Evolutionary conservation across 1,139 yeast genomes (phyloP).

Genomic region (Meyerozyma smithsonii): DNA sequence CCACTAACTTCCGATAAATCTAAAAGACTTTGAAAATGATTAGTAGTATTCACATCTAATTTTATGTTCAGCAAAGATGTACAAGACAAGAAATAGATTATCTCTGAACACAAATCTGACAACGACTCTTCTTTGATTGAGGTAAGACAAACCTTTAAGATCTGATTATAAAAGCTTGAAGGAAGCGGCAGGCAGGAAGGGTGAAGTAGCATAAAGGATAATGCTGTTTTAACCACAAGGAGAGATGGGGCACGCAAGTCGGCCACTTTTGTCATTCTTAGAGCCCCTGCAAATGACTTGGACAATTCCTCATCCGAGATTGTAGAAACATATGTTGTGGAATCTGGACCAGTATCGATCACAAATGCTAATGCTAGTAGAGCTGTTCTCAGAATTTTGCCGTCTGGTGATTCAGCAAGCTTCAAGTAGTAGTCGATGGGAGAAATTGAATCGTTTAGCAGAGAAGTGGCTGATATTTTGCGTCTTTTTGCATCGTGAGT

Average conservation of each 20-base stretch:
- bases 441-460: background rate
- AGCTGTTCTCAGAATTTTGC: background rate
- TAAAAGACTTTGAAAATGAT: background rate
- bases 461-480: background rate
- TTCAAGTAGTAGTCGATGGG: background rate
- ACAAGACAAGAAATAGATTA: background rate
- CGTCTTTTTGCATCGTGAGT: background rate
- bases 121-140: background rate
- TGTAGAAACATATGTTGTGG: no score
- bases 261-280: background rate
- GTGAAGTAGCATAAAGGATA: background rate
- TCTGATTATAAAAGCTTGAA: background rate
- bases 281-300: background rate
- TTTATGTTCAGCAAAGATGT: background rate
- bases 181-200: background rate
- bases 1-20: slow-evolving; percentile 1
- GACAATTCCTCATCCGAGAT: no score
- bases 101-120: background rate
- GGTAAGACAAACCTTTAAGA: background rate
- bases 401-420: background rate
- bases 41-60: background rate
- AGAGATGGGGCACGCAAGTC: background rate
- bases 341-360: background rate
- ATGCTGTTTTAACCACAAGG: background rate
- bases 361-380: background rate